Conservation (phyloP, 345 rosid species). For the Reutealis trisperma region DNA sequence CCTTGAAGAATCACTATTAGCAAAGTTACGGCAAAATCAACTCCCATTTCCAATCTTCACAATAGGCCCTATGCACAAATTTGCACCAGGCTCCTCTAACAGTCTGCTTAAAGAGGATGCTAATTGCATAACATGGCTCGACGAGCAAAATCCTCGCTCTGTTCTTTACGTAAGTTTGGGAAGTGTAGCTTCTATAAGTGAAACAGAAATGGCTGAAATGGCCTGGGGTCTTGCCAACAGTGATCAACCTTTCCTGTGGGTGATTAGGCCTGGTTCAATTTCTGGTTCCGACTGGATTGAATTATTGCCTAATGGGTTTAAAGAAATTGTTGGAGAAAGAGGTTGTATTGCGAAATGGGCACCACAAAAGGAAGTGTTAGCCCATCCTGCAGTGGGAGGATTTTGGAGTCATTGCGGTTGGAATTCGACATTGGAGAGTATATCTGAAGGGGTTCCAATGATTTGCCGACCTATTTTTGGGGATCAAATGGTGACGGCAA, state of each 20-base stretch:
- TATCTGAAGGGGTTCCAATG: slow-evolving; percentile 50
- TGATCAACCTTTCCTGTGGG: slow-evolving; percentile 51
- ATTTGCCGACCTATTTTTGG: slow-evolving; percentile 46
- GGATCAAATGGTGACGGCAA: slow-evolving; percentile 43
- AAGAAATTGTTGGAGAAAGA: slow-evolving; percentile 21
- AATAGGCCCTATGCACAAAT: slow-evolving; percentile 41
- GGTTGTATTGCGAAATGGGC: slow-evolving; percentile 55
- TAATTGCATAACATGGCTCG: slow-evolving; percentile 43
- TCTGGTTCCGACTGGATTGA: slow-evolving; percentile 7
- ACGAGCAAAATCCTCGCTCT: slow-evolving; percentile 30
- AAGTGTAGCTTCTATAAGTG: slow-evolving; percentile 18
- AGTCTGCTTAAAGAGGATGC: slow-evolving; percentile 32
- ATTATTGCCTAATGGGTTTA: slow-evolving; percentile 11
- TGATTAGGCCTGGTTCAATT: slow-evolving; percentile 35
- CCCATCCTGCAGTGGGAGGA: slow-evolving; percentile 45
- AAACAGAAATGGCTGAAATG: slow-evolving; percentile 33
- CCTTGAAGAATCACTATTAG: slow-evolving; percentile 30
- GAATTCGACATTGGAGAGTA: slow-evolving; percentile 32
- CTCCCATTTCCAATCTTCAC: slow-evolving; percentile 30
- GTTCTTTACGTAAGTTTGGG: slow-evolving; percentile 43
- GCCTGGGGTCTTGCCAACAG: slow-evolving; percentile 44
- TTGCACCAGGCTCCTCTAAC: slow-evolving; percentile 21
- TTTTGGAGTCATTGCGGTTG: slow-evolving; percentile 45
- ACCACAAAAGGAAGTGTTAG: slow-evolving; percentile 47
- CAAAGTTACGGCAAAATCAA: slow-evolving; percentile 12